A percentile compares a stretch with the other conserved stretches of the same genome.
Conservation (phyloP, 163 green algal species). For the Scenedesmus sp. region DNA sequence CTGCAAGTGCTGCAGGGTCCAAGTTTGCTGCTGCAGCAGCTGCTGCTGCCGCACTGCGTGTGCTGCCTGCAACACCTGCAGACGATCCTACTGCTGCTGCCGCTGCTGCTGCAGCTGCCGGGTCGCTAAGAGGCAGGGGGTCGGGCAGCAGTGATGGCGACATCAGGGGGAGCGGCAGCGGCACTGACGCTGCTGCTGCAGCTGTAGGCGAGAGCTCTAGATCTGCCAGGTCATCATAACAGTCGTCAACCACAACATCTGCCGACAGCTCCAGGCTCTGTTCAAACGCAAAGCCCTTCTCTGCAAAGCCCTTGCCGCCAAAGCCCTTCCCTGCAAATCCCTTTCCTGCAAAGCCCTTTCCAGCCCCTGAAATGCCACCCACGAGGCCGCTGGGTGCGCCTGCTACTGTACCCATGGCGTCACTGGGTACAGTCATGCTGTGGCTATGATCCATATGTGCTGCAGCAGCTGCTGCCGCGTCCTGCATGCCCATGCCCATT, state of each 20-base stretch:
- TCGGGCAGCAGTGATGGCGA: background rate
- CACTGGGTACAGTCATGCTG: slow-evolving; percentile 28
- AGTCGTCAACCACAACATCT: background rate
- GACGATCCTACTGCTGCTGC: background rate
- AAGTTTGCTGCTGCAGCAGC: slow-evolving; percentile 5
- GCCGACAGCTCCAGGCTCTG: slow-evolving; percentile 5
- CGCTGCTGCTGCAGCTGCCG: slow-evolving; percentile 1
- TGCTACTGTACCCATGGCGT: slow-evolving; percentile 34
- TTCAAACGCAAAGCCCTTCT: slow-evolving; percentile 11
- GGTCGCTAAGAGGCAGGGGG: background rate
- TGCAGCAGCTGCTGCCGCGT: background rate
- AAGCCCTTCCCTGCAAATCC: slow-evolving; percentile 2
- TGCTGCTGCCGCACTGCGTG: slow-evolving; percentile 6
- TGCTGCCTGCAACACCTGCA: background rate
- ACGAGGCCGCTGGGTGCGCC: background rate
- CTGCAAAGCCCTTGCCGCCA: slow-evolving; percentile 9
- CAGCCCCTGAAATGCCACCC: slow-evolving; percentile 2
- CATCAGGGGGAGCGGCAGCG: background rate
- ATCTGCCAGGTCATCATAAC: background rate
- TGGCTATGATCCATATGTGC: background rate
- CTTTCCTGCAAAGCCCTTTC: background rate
- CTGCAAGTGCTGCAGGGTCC: background rate
- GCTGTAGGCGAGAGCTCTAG: slow-evolving; percentile 4
- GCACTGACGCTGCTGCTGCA: slow-evolving; percentile 27
- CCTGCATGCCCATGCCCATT: background rate